Conservation (phyloP, 1,284 basidiomycete genomes). For the Malassezia dermatis region DNA sequence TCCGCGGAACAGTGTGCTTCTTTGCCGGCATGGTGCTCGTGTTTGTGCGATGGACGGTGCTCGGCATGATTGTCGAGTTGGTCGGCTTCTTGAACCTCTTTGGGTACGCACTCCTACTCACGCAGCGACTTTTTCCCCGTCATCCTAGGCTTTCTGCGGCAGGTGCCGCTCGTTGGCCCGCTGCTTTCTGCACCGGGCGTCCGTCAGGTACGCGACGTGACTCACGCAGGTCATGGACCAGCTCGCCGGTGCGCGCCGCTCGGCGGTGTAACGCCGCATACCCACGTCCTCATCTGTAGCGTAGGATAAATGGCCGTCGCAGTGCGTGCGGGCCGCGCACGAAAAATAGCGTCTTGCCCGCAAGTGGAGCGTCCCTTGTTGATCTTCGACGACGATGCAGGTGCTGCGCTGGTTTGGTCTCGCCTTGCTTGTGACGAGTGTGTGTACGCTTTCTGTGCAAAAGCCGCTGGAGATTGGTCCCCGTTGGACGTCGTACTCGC, state of each 20-base stretch:
- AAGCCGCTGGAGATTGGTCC: not conserved
- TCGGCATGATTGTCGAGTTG: slow-evolving; percentile 84
- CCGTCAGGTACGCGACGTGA: slow-evolving; percentile 41
- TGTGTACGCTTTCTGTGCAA: not conserved
- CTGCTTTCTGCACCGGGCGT: slow-evolving; percentile 65
- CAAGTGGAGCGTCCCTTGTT: not conserved
- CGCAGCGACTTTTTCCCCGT: slow-evolving; percentile 98
- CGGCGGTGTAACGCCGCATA: slow-evolving; percentile 39
- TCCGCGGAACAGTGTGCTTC: slow-evolving; percentile 62
- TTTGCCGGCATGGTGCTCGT: slow-evolving; percentile 52
- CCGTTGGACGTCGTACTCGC: slow-evolving; percentile 1
- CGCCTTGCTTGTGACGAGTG: not conserved
- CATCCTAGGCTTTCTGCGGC: slow-evolving; percentile 85
- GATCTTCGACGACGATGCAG: not conserved
- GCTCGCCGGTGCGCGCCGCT: slow-evolving; percentile 49
- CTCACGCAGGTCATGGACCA: slow-evolving; percentile 47
- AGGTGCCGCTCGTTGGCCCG: slow-evolving; percentile 83
- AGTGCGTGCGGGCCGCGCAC: not conserved
- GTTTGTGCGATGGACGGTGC: slow-evolving; percentile 81
- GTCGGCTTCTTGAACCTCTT: slow-evolving; percentile 81
- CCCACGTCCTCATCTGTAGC: not conserved
- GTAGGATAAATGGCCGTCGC: not conserved
- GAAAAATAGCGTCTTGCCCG: not conserved
- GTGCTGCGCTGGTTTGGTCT: not conserved
- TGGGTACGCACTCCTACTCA: slow-evolving; percentile 59